Percentiles rank a stretch among this genome's conserved stretches.
These are phyloP conservation scores for Eucalyptus virginea DNA, from an alignment of 345 rosid genomes.

Conservation along the genomic window DNA sequence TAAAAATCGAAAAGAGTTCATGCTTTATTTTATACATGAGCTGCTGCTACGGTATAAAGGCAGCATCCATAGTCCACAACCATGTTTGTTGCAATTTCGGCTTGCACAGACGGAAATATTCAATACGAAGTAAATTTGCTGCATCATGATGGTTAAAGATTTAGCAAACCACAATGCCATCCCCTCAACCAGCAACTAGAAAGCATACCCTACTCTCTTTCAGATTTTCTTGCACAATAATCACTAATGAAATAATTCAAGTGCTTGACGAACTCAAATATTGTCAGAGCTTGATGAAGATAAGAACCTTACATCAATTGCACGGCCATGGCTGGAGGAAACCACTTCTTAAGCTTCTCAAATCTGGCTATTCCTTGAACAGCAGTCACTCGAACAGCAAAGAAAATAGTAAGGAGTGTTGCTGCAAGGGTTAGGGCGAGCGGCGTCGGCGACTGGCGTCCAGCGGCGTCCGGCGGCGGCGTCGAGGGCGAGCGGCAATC, in stretches of 20 bases:
- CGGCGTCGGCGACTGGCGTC: too few relatives aligned
- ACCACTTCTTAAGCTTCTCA: conserved; percentile 80
- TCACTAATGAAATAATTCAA: not conserved
- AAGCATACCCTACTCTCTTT: not conserved
- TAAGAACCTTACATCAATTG: conserved; percentile 49
- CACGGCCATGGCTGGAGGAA: conserved; percentile 73
- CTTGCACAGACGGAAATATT: not conserved
- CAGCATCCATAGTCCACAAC: not conserved
- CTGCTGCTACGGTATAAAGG: not conserved
- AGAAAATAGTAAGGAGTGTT: conserved; percentile 68
- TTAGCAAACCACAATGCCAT: not conserved
- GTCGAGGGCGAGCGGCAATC: too few relatives aligned
- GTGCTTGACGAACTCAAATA: not conserved
- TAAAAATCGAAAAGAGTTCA: not conserved
- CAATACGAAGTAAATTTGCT: not conserved
- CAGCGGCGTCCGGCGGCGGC: too few relatives aligned
- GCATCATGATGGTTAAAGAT: not conserved
- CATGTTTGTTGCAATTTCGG: not conserved
- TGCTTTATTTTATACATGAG: not conserved
- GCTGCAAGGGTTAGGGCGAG: conserved; percentile 25
- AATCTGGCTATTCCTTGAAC: conserved; percentile 88
- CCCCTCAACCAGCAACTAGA: not conserved
- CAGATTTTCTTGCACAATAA: not conserved
- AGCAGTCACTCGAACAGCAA: conserved; percentile 81
- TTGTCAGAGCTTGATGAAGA: not conserved